Evolutionary conservation across 768 basidiomycete genomes (phyloP), one percentile per base, ranked within the genome.

Genomic region (Cantharellus anzutake): DNA sequence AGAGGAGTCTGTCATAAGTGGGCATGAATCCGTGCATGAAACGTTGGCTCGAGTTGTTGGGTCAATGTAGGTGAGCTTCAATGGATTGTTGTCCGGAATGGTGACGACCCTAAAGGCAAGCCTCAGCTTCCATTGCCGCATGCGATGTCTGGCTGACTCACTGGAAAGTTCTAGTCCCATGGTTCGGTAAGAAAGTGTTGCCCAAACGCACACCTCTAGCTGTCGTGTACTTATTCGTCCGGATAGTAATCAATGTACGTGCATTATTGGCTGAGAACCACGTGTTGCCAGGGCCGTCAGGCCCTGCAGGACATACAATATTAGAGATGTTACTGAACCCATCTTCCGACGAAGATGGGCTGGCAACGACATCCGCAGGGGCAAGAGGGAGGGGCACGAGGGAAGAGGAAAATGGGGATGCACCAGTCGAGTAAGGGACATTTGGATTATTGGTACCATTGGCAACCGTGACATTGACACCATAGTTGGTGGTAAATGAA

Each of bases 111-210:
- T 94, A 55, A 11, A 55, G 52, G 52, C 52, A 55, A 48, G 7
- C 52, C 11, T 11, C 7, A 11, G 52, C 35, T 55, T 37, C 35
- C 52, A n/a, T 29, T 29, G 20, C 20, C 20, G 20, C 41, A 44
- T 57, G n/a, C 37, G 7, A 39, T 37, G 14, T 42, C 34, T 16
- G 20, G 5, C n/a, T 16, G 4, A 53, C 2, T 40, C 39, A 93
- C 93, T 78, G 84, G 71, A 99, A 99, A 3, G 74, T 77, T n/a
- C 80, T 86, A 1, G 94, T 94, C 48, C 91, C 85, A 64, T 86
- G 82, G 58, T 82, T 78, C 57, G 75, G 71, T 63, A 82, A 75
- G 70, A 94, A 88, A 4, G 91, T 93, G 71, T 99, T 98, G 37
- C 91, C 93, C 38, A 99, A 73, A 51, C 96, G 81, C 55, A 97